phyloP scores from a whole-genome alignment of 805 yeast genomes.

The Isabelozyma rhagii region DNA sequence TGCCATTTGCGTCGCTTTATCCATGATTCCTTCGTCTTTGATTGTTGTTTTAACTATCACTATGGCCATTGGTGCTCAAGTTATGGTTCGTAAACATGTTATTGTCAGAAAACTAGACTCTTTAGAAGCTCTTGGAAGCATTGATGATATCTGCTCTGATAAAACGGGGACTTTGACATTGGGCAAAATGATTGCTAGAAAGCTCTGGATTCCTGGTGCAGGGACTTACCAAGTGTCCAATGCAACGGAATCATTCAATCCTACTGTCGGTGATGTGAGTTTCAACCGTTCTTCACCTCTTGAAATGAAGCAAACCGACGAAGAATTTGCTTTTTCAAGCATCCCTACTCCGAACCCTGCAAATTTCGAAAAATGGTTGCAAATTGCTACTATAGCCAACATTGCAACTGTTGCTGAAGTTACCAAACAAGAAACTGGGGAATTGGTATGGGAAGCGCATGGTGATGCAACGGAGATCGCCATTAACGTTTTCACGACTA shows the following conservation, averaged over 20 bases:
- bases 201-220: slow-evolving; percentile 63
- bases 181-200: slow-evolving; percentile 73
- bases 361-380: slow-evolving; percentile 50
- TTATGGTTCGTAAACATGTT: slow-evolving; percentile 65
- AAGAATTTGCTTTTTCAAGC: slow-evolving; percentile 27
- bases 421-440: slow-evolving; percentile 36
- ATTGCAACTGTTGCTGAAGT: slow-evolving; percentile 62
- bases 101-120: slow-evolving; percentile 77
- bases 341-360: slow-evolving; percentile 13
- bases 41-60: slow-evolving; percentile 82
- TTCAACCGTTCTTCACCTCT: slow-evolving; percentile 34
- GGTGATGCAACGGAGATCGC: slow-evolving; percentile 38
- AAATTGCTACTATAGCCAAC: slow-evolving; percentile 73
- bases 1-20: slow-evolving; percentile 80
- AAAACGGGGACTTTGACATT: slow-evolving; percentile 81
- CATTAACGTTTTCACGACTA: slow-evolving; percentile 27
- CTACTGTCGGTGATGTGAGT: slow-evolving; percentile 50
- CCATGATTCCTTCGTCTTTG: slow-evolving; percentile 80
- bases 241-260: slow-evolving; percentile 62
- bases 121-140: slow-evolving; percentile 74
- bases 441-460: slow-evolving; percentile 63
- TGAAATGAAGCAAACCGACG: slow-evolving; percentile 32
- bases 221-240: slow-evolving; percentile 57
- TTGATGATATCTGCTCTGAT: slow-evolving; percentile 77
- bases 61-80: slow-evolving; percentile 79